Evolutionary conservation across 2,329 filamentous ascomycete genomes (phyloP).

Genomic region (Podosphaera xanthii): DNA sequence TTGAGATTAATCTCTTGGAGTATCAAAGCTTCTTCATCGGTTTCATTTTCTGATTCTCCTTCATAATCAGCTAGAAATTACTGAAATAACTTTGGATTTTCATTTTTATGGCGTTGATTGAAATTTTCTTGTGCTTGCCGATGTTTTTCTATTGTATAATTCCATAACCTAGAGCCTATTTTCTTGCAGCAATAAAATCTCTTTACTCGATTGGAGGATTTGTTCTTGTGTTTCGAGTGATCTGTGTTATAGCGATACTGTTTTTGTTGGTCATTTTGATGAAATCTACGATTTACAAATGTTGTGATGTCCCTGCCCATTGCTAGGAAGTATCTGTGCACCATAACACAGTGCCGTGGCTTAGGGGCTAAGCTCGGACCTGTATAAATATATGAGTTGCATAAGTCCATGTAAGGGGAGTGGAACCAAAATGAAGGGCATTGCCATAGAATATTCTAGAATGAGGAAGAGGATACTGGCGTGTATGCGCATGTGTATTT

Average conservation of each 20-base stretch:
- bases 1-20: too few species aligned
- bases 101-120: not conserved
- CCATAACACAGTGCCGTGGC: too few species aligned
- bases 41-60: not conserved
- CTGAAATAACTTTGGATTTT: not conserved
- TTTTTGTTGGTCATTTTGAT: not conserved
- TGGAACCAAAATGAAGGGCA: too few species aligned
- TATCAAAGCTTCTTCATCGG: not conserved
- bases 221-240: too few species aligned
- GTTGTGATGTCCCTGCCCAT: too few species aligned
- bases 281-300: not conserved
- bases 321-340: too few species aligned
- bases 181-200: not conserved
- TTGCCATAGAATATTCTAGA: too few species aligned
- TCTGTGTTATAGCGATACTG: not conserved
- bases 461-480: too few species aligned
- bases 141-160: not conserved
- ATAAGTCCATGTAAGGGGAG: too few species aligned
- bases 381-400: too few species aligned
- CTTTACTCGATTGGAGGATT: not conserved
- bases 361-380: too few species aligned
- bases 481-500: too few species aligned
- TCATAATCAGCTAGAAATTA: not conserved
- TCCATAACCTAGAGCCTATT: not conserved
- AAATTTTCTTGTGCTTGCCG: not conserved